Base-by-base conservation (phyloP, 345 rosid species). In the Salix dunnii region DNA sequence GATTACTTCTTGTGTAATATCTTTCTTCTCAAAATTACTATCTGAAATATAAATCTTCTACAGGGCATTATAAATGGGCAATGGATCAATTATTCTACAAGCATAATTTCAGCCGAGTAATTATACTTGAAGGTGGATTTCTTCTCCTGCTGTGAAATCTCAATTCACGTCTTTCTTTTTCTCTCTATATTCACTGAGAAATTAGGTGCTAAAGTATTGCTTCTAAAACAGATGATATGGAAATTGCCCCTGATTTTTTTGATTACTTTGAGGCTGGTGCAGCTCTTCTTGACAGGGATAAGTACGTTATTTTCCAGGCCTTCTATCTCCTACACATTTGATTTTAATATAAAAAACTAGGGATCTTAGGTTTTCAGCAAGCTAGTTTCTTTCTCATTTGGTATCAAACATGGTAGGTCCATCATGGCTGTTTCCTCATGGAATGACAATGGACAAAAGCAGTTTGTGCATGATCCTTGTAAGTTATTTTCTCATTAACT, bases 401-500 rank as follows among this genome's bases (percentile, higher is more conserved):
- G 38, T 28, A 17, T 35, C 51, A 33, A n/a, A 23, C 58, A 17
- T 80, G 64, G 42, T 86, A 96, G 99, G 88, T 90, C 99, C 86
- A 91, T 96, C 71, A 89, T 96, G 97, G 99, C 97, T 75, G 96
- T 90, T 83, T 96, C 99, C 78, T 96, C 99, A 31, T 96, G 99
- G 99, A 96, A 96, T 94, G 99, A 96, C 89, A 96, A 96, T 84
- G 99, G 99, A 40, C 99, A 88, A 86, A 94, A 86, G 87, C 98
- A 93, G 81, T 96, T 94, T 79, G 99, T 96, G 78, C 90, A 94
- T 74, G 97, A 96, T 82, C 95, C 97, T 63, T 83, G 97, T 94
- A 86, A 90, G 95, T 84, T 71, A 64, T 71, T 77, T 61, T 21
- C 68, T 71, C 25, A 51, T 64, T 23, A 10, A 23, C 63, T 58